Conservation (phyloP, 2,329 filamentous ascomycete species). For the Clarireedia hainanense region DNA sequence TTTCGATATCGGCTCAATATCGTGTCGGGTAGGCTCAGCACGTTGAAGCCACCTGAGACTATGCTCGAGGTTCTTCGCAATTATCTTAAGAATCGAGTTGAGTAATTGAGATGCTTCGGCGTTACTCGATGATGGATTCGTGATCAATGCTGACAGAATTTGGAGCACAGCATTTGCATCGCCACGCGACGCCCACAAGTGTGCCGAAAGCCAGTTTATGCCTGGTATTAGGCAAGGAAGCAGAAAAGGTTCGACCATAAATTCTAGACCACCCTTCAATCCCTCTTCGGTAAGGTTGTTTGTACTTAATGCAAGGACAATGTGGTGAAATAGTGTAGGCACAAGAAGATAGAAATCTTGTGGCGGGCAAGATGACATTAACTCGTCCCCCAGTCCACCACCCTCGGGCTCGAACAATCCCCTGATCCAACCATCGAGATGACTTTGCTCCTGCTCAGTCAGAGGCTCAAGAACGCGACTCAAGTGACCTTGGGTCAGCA, state of each 20-base stretch:
- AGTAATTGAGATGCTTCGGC: slow-evolving; percentile 62
- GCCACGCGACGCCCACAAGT: slow-evolving; percentile 58
- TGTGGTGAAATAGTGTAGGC: slow-evolving; percentile 69
- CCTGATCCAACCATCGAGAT: slow-evolving; percentile 67
- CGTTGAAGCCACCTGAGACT: slow-evolving; percentile 59
- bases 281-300: slow-evolving; percentile 60
- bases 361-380: slow-evolving; percentile 74
- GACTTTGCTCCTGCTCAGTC: slow-evolving; percentile 52
- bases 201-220: slow-evolving; percentile 61
- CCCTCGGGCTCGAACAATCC: slow-evolving; percentile 70
- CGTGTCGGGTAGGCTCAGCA: slow-evolving; percentile 57
- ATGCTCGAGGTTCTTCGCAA: slow-evolving; percentile 61
- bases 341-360: slow-evolving; percentile 77
- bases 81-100: slow-evolving; percentile 60
- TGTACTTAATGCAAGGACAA: slow-evolving; percentile 60
- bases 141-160: slow-evolving; percentile 65
- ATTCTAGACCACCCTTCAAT: slow-evolving; percentile 69
- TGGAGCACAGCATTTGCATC: slow-evolving; percentile 63
- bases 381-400: slow-evolving; percentile 66
- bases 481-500: slow-evolving; percentile 53
- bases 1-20: slow-evolving; percentile 62
- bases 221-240: slow-evolving; percentile 71
- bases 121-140: slow-evolving; percentile 49
- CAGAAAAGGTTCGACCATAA: slow-evolving; percentile 71
- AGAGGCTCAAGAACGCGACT: slow-evolving; percentile 52